These are phyloP conservation scores for Termitomyces sp. DNA, from an alignment of 768 basidiomycete genomes.

Conservation along the genomic window DNA sequence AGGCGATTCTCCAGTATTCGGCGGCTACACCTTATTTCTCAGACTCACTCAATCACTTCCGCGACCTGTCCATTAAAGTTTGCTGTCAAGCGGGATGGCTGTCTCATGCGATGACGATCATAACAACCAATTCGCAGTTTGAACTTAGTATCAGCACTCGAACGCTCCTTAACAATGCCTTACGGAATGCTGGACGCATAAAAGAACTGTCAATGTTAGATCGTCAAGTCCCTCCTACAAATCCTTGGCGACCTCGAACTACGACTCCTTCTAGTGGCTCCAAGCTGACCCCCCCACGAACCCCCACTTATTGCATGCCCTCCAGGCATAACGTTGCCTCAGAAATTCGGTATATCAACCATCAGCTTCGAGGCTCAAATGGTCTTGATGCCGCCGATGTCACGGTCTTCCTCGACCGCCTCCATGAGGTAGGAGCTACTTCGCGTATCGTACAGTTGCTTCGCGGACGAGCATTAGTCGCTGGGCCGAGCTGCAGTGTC, in stretches of 20 bases:
- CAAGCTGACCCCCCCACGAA: background rate
- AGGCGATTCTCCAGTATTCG: slow-evolving; percentile 2
- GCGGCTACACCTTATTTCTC: background rate
- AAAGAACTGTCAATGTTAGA: slow-evolving; percentile 3
- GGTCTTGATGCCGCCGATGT: background rate
- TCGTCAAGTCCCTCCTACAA: background rate
- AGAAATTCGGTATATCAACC: slow-evolving; percentile 4
- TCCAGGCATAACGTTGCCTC: slow-evolving; percentile 1
- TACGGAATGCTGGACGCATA: background rate
- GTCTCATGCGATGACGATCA: slow-evolving; percentile 7
- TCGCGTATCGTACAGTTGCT: background rate
- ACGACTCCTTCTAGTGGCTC: no score
- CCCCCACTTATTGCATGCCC: background rate
- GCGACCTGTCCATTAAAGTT: slow-evolving; percentile 7
- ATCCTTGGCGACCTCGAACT: background rate
- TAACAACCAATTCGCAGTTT: slow-evolving; percentile 1
- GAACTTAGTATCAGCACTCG: slow-evolving; percentile 5
- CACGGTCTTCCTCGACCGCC: slow-evolving; percentile 2
- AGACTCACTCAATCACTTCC: background rate
- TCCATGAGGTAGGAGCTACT: slow-evolving; percentile 3
- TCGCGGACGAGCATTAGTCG: slow-evolving; percentile 4
- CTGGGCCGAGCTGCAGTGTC: background rate
- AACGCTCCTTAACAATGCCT: slow-evolving; percentile 1
- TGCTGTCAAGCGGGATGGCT: slow-evolving; percentile 14
- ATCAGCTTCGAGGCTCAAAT: background rate